Evolutionary conservation across 768 basidiomycete species (phyloP).

Genomic region (Psilocybe cubensis): DNA sequence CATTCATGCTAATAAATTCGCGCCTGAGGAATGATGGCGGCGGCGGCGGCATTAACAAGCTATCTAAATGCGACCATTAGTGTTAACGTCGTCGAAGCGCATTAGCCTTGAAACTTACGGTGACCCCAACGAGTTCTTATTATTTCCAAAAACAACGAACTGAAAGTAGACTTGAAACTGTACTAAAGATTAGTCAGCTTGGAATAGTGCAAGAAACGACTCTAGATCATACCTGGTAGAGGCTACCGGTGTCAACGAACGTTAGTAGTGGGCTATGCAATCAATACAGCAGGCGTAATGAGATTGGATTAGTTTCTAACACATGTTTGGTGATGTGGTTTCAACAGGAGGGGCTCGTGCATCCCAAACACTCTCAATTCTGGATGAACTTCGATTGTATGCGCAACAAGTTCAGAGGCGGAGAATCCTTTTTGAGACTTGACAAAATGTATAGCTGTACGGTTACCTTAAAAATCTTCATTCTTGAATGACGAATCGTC

Average conservation of each 20-base stretch:
- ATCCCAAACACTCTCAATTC: too few species aligned
- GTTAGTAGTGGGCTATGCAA: not conserved
- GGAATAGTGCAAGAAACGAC: not conserved
- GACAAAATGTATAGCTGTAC: too few species aligned
- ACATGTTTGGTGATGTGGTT: too few species aligned
- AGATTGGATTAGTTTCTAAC: too few species aligned
- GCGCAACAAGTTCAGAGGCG: too few species aligned
- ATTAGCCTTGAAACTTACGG: not conserved
- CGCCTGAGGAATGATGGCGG: not conserved
- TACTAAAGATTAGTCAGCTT: not conserved
- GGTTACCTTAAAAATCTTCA: too few species aligned
- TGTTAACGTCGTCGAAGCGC: not conserved
- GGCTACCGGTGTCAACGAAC: not conserved
- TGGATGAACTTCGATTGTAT: too few species aligned
- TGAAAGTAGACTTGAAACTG: not conserved
- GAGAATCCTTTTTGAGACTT: too few species aligned
- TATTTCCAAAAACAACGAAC: not conserved
- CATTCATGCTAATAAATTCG: not conserved
- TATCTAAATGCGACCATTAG: not conserved
- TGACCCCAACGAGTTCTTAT: not conserved
- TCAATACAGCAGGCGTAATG: too few species aligned
- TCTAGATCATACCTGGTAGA: not conserved
- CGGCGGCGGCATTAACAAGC: conserved; percentile 2
- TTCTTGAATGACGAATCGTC: too few species aligned
- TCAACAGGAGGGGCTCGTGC: too few species aligned